These are phyloP conservation scores for Botryosphaeria agaves DNA, from an alignment of 2,329 filamentous ascomycete genomes.

Conservation along the genomic window DNA sequence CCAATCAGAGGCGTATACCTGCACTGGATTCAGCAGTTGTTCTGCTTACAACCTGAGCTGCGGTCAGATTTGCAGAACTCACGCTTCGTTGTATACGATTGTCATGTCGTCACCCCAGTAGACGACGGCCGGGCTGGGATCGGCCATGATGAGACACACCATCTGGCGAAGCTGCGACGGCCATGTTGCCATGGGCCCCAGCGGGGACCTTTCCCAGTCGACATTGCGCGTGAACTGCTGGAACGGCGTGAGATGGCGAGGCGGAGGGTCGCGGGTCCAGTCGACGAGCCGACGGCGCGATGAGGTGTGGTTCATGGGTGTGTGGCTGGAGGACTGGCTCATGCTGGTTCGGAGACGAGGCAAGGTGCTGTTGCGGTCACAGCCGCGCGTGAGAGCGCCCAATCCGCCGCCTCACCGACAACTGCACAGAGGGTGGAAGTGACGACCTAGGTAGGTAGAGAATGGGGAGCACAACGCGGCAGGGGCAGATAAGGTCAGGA, in stretches of 20 bases:
- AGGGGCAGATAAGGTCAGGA: no score
- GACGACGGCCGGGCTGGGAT: slow-evolving; percentile 1
- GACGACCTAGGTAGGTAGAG: no score
- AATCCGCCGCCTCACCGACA: no score
- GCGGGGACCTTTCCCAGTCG: slow-evolving; percentile 1
- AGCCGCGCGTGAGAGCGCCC: neutral
- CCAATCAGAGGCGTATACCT: slow-evolving; percentile 2
- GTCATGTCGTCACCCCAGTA: slow-evolving; percentile 2
- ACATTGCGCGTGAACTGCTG: slow-evolving; percentile 2
- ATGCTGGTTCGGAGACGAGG: neutral
- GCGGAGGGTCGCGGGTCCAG: slow-evolving; percentile 3
- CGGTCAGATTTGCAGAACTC: neutral
- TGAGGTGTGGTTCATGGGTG: neutral
- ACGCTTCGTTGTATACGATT: slow-evolving; percentile 3
- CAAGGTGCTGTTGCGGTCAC: neutral
- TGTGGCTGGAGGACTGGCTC: neutral
- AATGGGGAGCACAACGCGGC: no score
- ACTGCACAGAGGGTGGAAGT: no score
- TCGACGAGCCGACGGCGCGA: slow-evolving; percentile 1
- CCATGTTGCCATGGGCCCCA: slow-evolving; percentile 3
- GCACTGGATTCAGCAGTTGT: neutral
- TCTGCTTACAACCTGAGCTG: neutral
- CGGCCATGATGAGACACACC: slow-evolving; percentile 1
- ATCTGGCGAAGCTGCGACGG: slow-evolving; percentile 1
- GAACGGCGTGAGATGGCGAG: slow-evolving; percentile 2